A percentile compares a stretch with the other conserved stretches of the same genome.
phyloP scores from a whole-genome alignment of 176 grass and related monocot genomes.

The Triticum urartu region DNA sequence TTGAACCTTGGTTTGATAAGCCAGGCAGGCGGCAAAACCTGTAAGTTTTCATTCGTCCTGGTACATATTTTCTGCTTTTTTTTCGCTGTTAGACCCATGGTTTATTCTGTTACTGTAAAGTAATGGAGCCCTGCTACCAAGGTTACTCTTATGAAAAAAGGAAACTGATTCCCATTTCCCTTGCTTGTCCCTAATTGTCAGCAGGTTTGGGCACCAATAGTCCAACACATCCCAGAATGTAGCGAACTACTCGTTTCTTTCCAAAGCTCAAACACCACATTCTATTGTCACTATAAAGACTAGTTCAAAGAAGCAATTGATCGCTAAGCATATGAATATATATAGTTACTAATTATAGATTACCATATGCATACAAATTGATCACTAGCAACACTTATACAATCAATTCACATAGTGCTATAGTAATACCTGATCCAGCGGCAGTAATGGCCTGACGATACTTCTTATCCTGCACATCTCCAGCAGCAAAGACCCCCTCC shows the following conservation, averaged over 20 bases:
- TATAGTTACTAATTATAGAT: background rate
- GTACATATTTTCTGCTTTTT: background rate
- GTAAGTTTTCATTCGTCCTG: background rate
- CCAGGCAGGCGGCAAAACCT: background rate
- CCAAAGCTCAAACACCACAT: background rate
- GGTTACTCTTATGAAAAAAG: background rate
- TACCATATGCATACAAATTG: background rate
- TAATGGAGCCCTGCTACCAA: background rate
- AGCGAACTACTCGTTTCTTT: background rate
- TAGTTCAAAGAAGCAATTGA: background rate
- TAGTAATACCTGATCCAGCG: conserved; percentile 69
- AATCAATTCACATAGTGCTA: background rate
- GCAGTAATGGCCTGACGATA: conserved; percentile 93
- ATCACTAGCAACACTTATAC: background rate
- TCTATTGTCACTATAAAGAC: background rate
- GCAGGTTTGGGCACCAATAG: background rate
- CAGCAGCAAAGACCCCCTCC: conserved; percentile 82
- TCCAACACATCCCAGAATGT: background rate
- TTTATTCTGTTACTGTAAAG: background rate
- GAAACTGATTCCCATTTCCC: background rate
- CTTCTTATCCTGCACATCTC: conserved; percentile 95
- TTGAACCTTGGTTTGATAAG: background rate
- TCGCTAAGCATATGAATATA: background rate
- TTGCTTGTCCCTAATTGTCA: background rate
- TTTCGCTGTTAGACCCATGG: background rate